A percentile compares a stretch with the other conserved stretches of the same genome.
These are phyloP conservation scores for Verbascum thapsus DNA, from an alignment of 257 asterid genomes.

Conservation along the genomic window DNA sequence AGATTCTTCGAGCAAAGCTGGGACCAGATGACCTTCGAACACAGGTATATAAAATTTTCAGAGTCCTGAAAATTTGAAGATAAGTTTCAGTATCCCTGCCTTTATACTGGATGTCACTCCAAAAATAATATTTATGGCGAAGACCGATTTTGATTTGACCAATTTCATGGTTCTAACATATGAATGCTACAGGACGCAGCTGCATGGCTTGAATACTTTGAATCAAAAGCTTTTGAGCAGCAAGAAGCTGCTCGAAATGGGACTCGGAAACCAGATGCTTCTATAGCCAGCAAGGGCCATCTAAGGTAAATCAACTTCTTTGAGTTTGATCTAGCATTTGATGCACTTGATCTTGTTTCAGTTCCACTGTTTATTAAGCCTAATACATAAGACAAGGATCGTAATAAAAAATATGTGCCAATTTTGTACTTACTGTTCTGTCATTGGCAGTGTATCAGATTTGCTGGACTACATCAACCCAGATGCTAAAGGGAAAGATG, in stretches of 20 bases:
- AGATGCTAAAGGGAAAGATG: slow-evolving; percentile 78
- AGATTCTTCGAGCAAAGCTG: slow-evolving; percentile 82
- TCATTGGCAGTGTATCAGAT: slow-evolving; percentile 77
- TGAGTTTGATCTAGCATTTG: slow-evolving; percentile 6
- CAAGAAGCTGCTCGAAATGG: slow-evolving; percentile 97
- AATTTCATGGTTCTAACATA: slow-evolving; percentile 11
- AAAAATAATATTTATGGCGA: not conserved
- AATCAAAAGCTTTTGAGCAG: slow-evolving; percentile 92
- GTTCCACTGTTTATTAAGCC: not conserved
- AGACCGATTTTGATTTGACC: not conserved
- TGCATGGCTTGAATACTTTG: slow-evolving; percentile 96
- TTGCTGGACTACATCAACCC: slow-evolving; percentile 92
- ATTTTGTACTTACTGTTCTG: slow-evolving; percentile 28
- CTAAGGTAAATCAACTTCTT: slow-evolving; percentile 53
- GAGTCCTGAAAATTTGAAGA: slow-evolving; percentile 20
- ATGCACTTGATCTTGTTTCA: slow-evolving; percentile 17
- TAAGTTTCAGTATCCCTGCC: slow-evolving; percentile 24
- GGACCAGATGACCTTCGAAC: slow-evolving; percentile 96
- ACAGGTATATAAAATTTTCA: slow-evolving; percentile 54
- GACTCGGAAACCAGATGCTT: slow-evolving; percentile 85
- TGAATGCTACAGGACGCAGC: slow-evolving; percentile 79
- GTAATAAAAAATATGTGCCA: slow-evolving; percentile 6
- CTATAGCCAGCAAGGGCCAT: slow-evolving; percentile 96
- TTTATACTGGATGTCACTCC: slow-evolving; percentile 22
- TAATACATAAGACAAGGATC: slow-evolving; percentile 13